A percentile compares a stretch with the other conserved stretches of the same genome.
These are phyloP conservation scores for Colletotrichum coccodes DNA, from an alignment of 2,329 filamentous ascomycete species.

Conservation along the genomic window DNA sequence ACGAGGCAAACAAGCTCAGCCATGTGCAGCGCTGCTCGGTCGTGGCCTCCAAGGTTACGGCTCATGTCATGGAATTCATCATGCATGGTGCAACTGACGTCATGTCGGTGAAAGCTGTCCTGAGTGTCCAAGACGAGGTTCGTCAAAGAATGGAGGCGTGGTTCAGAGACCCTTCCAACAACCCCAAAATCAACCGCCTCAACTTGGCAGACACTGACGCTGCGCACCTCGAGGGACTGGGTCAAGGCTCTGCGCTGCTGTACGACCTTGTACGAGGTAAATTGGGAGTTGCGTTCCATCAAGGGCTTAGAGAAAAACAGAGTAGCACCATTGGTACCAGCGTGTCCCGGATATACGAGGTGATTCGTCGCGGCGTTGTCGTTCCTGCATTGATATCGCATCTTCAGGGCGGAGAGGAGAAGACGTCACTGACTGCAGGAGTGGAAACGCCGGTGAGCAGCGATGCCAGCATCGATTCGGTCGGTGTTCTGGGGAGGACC, in stretches of 20 bases:
- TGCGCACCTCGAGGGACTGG: conserved; percentile 35
- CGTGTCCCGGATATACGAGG: conserved; percentile 44
- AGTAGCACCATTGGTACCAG: conserved; percentile 46
- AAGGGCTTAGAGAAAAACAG: conserved; percentile 42
- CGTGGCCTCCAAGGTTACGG: conserved; percentile 16
- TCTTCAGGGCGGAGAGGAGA: not conserved
- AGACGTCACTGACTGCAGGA: not conserved
- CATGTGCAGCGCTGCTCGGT: conserved; percentile 15
- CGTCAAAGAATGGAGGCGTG: conserved; percentile 19
- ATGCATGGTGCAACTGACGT: not conserved
- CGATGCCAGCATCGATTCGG: not conserved
- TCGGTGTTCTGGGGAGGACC: not conserved
- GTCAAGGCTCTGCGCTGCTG: conserved; percentile 41
- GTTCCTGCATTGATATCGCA: conserved; percentile 16
- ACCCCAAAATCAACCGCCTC: conserved; percentile 1
- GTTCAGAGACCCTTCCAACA: conserved; percentile 13
- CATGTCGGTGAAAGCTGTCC: not conserved
- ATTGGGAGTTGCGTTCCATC: conserved; percentile 41
- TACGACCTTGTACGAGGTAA: conserved; percentile 43
- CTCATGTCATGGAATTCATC: conserved; percentile 11
- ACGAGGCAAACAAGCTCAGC: conserved; percentile 24
- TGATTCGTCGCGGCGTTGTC: conserved; percentile 15
- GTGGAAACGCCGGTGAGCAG: not conserved
- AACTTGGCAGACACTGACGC: not conserved
- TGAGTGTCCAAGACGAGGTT: not conserved